Base-by-base conservation (phyloP, 192 early-diverging fungal species). In the Umbelopsis sp. region DNA sequence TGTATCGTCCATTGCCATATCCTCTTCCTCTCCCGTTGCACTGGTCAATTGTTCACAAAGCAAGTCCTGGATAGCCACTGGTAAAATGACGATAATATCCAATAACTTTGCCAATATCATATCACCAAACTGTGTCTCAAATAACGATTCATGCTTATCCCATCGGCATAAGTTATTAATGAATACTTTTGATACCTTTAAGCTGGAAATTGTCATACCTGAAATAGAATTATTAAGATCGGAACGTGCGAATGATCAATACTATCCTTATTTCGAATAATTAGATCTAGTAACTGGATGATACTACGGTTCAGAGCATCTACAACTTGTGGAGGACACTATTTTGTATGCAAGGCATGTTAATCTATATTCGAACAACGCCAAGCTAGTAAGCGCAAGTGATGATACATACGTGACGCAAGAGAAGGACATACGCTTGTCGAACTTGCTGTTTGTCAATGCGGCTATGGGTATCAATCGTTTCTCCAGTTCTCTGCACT, bases 401-500 rank as follows among this genome's bases (percentile, higher is more conserved):
- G 38, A 41, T 41, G 38, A 41, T 11, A 7, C 47, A 9, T 62
- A 62, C 56, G 7, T 62, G 26, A 34, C 31, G 56, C 8, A 62
- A 26, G 17, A 62, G 26, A 7, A 62, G 31, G 11, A 31, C 26
- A n/a, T 32, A 62, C 4, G 56, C 56, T 62, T 62, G 56, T 62
- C 56, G 56, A 26, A 62, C 56, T 36, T 62, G 56, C 56, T 22
- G 56, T 32, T 62, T 62, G 31, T 62, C 56, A 62, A 62, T n/a
- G 34, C 56, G 32, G 56, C 17, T 20, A 34, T 14, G 11, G 31
- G 10, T 31, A 62, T 62, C 26, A 12, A 17, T 34, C 32, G 26
- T 17, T 62, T 14, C 31, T 17, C 29, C 26, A 49, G 6, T 7
- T 5, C 20, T 49, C 47, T 49, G 47, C 47, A 49, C 4, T 17